Evolutionary conservation across 306 rosid genomes (phyloP).

Genomic region (Begonia masoniana): DNA sequence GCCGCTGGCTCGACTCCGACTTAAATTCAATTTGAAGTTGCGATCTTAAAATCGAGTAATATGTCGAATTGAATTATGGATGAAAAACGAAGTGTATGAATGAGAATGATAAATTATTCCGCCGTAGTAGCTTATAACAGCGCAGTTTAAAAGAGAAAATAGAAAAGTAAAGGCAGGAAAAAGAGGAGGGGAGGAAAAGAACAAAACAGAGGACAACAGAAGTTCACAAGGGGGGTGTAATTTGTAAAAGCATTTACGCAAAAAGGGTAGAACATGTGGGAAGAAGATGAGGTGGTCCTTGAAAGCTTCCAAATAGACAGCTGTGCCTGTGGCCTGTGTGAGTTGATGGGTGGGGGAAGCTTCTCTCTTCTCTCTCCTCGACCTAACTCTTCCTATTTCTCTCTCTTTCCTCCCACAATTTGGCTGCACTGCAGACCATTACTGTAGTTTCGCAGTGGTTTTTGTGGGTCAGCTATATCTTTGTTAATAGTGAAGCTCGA

Average conservation of each 20-base stretch:
- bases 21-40: slow-evolving; percentile 15
- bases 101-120: too few species aligned
- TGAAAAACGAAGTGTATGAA: too few species aligned
- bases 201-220: background rate
- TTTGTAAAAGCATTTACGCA: slow-evolving; percentile 14
- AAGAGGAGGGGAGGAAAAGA: too few species aligned
- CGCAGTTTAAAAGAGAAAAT: too few species aligned
- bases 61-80: too few species aligned
- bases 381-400: background rate
- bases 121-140: too few species aligned
- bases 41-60: too few species aligned
- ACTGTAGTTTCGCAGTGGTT: background rate
- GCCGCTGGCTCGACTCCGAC: slow-evolving; percentile 17
- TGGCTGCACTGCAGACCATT: too few species aligned
- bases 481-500: too few species aligned
- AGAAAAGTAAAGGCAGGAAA: too few species aligned
- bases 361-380: background rate
- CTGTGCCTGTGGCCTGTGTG: slow-evolving; percentile 17
- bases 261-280: slow-evolving; percentile 21
- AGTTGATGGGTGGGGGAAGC: too few species aligned
- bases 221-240: slow-evolving; percentile 12
- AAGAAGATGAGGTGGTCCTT: slow-evolving; percentile 85
- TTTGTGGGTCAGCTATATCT: background rate
- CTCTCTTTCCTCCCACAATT: background rate
- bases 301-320: slow-evolving; percentile 34